Evolutionary conservation across 768 basidiomycete species (phyloP).

Genomic region (Psilocybe cubensis): DNA sequence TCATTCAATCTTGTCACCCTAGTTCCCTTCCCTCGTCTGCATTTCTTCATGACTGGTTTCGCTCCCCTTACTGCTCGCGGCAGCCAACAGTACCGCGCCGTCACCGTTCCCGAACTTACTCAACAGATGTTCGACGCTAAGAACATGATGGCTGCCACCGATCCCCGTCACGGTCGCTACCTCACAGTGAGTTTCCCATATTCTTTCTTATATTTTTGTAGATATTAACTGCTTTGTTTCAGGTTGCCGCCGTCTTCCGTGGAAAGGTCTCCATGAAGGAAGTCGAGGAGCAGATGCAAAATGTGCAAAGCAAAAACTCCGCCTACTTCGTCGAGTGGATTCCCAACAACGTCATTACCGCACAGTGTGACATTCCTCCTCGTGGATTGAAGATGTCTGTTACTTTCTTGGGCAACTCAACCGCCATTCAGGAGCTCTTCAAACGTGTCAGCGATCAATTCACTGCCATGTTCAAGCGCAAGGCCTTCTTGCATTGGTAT

Average conservation of each 20-base stretch:
- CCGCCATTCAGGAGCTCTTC: constrained; percentile 97
- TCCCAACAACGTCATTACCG: constrained; percentile 97
- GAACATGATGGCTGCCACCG: constrained; percentile 99
- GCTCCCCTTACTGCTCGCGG: constrained; percentile 94
- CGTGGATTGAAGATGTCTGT: constrained; percentile 96
- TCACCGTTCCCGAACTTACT: constrained; percentile 96
- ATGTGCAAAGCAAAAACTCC: constrained; percentile 96
- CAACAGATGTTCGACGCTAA: constrained; percentile 99
- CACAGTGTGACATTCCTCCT: constrained; percentile 98
- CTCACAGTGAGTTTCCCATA: constrained; percentile 68
- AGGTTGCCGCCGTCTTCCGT: constrained; percentile 97
- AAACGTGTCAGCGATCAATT: constrained; percentile 99
- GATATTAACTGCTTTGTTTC: neutral
- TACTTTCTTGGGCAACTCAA: constrained; percentile 97
- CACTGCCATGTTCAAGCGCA: constrained; percentile 99
- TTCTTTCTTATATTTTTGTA: neutral
- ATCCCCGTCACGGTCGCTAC: constrained; percentile 96
- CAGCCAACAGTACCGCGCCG: constrained; percentile 94
- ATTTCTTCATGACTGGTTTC: constrained; percentile 99
- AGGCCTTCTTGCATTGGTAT: constrained; percentile 99
- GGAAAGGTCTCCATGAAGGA: constrained; percentile 99
- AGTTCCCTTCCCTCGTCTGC: constrained; percentile 99
- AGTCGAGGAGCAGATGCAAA: constrained; percentile 99
- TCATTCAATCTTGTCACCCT: constrained; percentile 4
- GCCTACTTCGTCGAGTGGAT: constrained; percentile 99